A percentile compares a stretch with the other conserved stretches of the same genome.
These are phyloP conservation scores for Hanseniaspora hatyaiensis DNA, from an alignment of 805 yeast genomes.

Conservation along the genomic window DNA sequence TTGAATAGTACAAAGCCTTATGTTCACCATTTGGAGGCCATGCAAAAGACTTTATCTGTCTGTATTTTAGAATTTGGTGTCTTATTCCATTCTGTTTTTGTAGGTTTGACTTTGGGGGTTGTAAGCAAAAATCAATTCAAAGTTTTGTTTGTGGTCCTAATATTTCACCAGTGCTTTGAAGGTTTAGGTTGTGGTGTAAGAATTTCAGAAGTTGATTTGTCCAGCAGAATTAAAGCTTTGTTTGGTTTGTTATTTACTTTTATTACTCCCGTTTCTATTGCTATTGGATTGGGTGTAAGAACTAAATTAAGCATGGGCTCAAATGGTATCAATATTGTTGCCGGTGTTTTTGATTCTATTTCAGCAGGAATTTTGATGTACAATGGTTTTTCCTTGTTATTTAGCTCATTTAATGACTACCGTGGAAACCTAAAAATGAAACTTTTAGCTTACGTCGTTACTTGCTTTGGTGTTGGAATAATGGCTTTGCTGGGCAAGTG, in stretches of 20 bases:
- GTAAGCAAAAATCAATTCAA: conserved; percentile 60
- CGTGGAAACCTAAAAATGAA: conserved; percentile 40
- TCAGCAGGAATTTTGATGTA: conserved; percentile 70
- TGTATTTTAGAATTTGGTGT: conserved; percentile 67
- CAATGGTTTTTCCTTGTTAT: conserved; percentile 60
- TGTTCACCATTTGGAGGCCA: conserved; percentile 41
- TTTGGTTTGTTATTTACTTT: conserved; percentile 41
- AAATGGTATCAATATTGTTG: conserved; percentile 47
- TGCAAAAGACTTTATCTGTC: conserved; percentile 44
- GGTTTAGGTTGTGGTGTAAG: conserved; percentile 79
- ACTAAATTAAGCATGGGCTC: conserved; percentile 48
- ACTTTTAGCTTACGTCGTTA: conserved; percentile 39
- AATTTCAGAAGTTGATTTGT: conserved; percentile 50
- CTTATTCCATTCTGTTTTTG: conserved; percentile 69
- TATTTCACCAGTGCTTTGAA: conserved; percentile 73
- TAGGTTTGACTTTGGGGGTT: conserved; percentile 67
- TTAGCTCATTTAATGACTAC: conserved; percentile 51
- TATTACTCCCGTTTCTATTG: conserved; percentile 64
- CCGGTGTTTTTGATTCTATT: conserved; percentile 63
- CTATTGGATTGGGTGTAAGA: conserved; percentile 69
- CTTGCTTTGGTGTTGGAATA: conserved; percentile 57
- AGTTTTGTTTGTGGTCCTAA: conserved; percentile 55
- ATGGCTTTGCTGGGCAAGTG: conserved; percentile 71
- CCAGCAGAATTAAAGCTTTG: conserved; percentile 44
- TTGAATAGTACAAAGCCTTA: too few species aligned